phyloP scores from a whole-genome alignment of 2,329 filamentous ascomycete species.

The Trichophyton rubrum region DNA sequence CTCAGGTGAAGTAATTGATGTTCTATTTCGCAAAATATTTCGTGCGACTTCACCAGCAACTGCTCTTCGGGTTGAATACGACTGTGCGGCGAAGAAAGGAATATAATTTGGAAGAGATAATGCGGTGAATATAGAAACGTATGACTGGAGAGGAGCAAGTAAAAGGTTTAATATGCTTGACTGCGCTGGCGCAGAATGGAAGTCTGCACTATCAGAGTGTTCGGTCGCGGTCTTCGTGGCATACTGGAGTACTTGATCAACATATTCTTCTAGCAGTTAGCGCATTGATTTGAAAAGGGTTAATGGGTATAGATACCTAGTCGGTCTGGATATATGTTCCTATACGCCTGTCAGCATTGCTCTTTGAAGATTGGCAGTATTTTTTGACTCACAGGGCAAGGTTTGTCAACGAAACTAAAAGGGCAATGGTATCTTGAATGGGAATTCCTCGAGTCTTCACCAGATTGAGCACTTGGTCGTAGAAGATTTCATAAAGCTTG shows the following conservation, averaged over 20 bases:
- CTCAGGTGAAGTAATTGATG: constrained; percentile 60
- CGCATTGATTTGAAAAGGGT: not conserved
- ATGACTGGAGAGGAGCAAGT: constrained; percentile 79
- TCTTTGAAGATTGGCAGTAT: not conserved
- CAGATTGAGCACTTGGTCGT: constrained; percentile 85
- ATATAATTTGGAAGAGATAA: constrained; percentile 85
- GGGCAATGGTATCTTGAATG: constrained; percentile 86
- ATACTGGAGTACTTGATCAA: constrained; percentile 85
- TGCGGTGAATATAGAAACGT: constrained; percentile 91
- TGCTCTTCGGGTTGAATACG: constrained; percentile 79
- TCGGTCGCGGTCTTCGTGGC: constrained; percentile 76
- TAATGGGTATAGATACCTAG: constrained; percentile 32
- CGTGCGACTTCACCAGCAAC: constrained; percentile 81
- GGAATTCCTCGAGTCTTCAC: constrained; percentile 83
- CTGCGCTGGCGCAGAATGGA: constrained; percentile 79
- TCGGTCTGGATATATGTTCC: constrained; percentile 82
- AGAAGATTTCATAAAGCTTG: constrained; percentile 93
- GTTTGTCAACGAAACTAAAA: constrained; percentile 87
- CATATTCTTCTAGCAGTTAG: constrained; percentile 51
- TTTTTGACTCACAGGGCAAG: constrained; percentile 53
- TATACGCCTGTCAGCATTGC: constrained; percentile 18
- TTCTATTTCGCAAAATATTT: constrained; percentile 71
- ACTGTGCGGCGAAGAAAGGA: constrained; percentile 77
- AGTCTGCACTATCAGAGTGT: constrained; percentile 85
- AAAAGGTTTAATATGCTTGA: constrained; percentile 79